Base-by-base conservation (phyloP, 495 filamentous ascomycete genomes). In the Pseudomonodictys pantanalensis region DNA sequence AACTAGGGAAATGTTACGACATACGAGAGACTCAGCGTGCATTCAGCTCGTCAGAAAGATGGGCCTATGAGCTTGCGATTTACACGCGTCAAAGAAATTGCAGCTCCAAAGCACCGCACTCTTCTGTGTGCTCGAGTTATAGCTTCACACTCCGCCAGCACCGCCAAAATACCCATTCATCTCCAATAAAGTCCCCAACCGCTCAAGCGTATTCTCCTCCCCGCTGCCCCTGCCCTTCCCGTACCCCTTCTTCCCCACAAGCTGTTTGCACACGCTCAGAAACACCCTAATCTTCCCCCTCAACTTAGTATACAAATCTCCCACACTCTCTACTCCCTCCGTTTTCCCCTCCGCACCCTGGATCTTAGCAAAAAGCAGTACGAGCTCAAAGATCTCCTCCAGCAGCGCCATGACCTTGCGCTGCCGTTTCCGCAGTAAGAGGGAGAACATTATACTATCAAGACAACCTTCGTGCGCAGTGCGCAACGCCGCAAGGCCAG, bases 401-500 rank as follows among this genome's bases (percentile, higher is more conserved):
- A 97, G 74, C 0, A 95, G 72, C 38, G 79, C 80, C 68, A 91
- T 79, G 0, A 90, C 83, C 0, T 87, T 83, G 26, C 81, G 76
- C 67, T 92, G 89, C 23, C 86, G 75, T 60, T 83, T 84, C 45
- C 85, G 69, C 0, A 96, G 77, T 17, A 97, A 76, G 0, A 93
- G 75, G 1, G 82, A 81, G 57, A 83, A 84, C 75, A 95, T 80
- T 54, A 96, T 89, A 28, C 81, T 76, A 64, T 96, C 89, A 1
- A 97, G 79, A n/a, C 86, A 79, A 8, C 78, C 71, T 67, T 92
- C 88, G 60, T 95, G 91, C 32, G 81, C 80, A n/a, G 81, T 79
- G 7, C 85, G 77, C 6, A 97, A 69, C 28, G 78, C 72, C 15
- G 84, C 81, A 0, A 95, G 75, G 3, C 86, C 83, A 59, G 83